Conservation (phyloP, 345 rosid genomes). For the Lenwebbia sp. region DNA sequence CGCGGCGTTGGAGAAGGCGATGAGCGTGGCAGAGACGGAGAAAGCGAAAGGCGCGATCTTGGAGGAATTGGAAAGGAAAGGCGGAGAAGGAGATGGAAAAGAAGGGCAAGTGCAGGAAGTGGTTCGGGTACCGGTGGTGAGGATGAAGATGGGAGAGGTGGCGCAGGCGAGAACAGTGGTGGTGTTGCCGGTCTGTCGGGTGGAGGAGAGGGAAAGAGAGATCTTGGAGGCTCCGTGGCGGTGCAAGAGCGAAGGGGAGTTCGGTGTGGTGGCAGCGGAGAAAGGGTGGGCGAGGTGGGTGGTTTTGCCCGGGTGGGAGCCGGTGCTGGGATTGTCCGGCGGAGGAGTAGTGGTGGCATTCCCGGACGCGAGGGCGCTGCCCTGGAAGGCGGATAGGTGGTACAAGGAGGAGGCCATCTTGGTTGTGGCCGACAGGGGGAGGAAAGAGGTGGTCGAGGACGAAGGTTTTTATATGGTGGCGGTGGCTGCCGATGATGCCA, state of each 20-base stretch:
- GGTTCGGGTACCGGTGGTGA: slow-evolving; percentile 55
- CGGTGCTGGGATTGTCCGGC: slow-evolving; percentile 19
- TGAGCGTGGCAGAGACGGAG: slow-evolving; percentile 53
- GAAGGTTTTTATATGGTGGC: slow-evolving; percentile 65
- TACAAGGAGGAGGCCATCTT: slow-evolving; percentile 61
- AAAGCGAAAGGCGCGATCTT: slow-evolving; percentile 34
- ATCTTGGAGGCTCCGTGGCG: slow-evolving; percentile 60
- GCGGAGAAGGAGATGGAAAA: slow-evolving; percentile 13
- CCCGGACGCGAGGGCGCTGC: slow-evolving; percentile 53
- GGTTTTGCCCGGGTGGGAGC: slow-evolving; percentile 71
- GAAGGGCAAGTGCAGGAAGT: slow-evolving; percentile 3
- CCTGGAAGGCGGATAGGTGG: slow-evolving; percentile 69
- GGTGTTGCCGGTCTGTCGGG: slow-evolving; percentile 69
- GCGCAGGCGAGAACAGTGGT: slow-evolving; percentile 57
- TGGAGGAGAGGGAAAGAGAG: slow-evolving; percentile 36
- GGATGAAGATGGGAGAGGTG: slow-evolving; percentile 70
- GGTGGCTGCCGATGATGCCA: slow-evolving; percentile 4
- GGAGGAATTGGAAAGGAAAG: slow-evolving; percentile 35
- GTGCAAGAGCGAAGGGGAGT: slow-evolving; percentile 44
- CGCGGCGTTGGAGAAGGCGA: slow-evolving; percentile 41
- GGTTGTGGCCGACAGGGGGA: slow-evolving; percentile 61
- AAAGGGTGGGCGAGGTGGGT: slow-evolving; percentile 88
- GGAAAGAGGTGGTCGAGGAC: slow-evolving; percentile 37
- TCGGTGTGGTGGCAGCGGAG: slow-evolving; percentile 67
- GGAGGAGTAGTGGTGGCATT: slow-evolving; percentile 76